A percentile compares a stretch with the other conserved stretches of the same genome.
Conservation (phyloP, 2,329 filamentous ascomycete species). For the Monosporascus cannonballus region DNA sequence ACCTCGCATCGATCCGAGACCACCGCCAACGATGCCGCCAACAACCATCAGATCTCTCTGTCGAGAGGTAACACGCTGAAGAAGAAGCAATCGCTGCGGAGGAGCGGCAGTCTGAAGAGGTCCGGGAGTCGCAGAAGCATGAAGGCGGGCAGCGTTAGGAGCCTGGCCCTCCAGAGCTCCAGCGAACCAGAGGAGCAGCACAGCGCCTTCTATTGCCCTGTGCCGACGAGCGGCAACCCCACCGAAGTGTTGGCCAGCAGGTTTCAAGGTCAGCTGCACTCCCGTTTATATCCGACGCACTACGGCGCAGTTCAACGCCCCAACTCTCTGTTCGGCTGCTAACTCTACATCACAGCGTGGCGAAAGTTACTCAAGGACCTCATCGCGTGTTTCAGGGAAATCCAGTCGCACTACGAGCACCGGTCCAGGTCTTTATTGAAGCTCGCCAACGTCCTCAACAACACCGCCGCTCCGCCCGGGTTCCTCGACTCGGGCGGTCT, state of each 20-base stretch:
- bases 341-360: conserved; percentile 60
- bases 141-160: conserved; percentile 80
- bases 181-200: conserved; percentile 64
- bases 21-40: conserved; percentile 36
- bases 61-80: conserved; percentile 67
- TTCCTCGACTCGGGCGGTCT: conserved; percentile 82
- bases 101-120: conserved; percentile 68
- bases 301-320: background rate
- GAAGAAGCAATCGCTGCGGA: conserved; percentile 77
- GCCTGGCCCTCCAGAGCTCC: conserved; percentile 65
- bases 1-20: conserved; percentile 41
- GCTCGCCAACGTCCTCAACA: conserved; percentile 78
- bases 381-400: conserved; percentile 88
- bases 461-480: conserved; percentile 64
- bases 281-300: background rate
- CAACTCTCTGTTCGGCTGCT: background rate
- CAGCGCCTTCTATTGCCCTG: conserved; percentile 83
- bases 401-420: conserved; percentile 83
- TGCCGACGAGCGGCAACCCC: conserved; percentile 80
- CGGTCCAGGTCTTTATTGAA: conserved; percentile 77
- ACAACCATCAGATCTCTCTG: conserved; percentile 29
- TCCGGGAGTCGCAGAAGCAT: conserved; percentile 76
- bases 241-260: conserved; percentile 82
- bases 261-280: conserved; percentile 66
- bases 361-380: conserved; percentile 91